phyloP scores from a whole-genome alignment of 495 filamentous ascomycete species.

The Podospora didyma region DNA sequence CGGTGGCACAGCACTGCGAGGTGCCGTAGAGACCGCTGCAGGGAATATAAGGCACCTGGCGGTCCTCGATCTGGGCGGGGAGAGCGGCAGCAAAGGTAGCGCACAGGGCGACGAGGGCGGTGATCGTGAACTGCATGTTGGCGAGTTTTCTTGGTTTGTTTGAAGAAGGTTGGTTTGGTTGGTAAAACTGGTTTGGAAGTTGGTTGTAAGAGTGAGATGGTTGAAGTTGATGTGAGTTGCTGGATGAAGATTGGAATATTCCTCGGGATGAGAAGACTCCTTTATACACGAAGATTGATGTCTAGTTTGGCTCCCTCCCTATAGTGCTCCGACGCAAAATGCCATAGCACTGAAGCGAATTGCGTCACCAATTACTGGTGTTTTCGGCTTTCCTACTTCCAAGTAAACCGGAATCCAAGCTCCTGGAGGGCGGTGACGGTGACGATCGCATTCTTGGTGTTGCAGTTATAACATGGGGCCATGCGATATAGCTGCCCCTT shows the following conservation, averaged over 20 bases:
- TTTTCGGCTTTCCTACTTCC: neutral
- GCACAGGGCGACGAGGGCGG: slow-evolving; percentile 23
- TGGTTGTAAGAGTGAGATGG: neutral
- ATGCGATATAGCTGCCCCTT: neutral
- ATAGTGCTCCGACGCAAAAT: neutral
- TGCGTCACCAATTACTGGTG: neutral
- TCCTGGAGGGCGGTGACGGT: neutral
- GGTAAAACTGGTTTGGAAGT: neutral
- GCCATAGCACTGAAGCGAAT: no score
- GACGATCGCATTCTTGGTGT: slow-evolving; percentile 1
- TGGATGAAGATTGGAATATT: no score
- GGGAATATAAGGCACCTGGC: slow-evolving; percentile 31
- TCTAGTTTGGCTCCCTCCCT: no score
- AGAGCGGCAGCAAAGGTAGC: slow-evolving; percentile 19
- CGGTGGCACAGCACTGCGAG: slow-evolving; percentile 40
- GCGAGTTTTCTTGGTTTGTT: neutral
- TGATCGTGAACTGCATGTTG: slow-evolving; percentile 27
- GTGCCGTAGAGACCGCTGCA: slow-evolving; percentile 40
- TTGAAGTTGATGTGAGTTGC: no score
- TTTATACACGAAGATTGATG: no score
- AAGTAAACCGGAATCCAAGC: neutral
- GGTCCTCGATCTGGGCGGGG: slow-evolving; percentile 23
- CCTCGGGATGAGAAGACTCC: no score
- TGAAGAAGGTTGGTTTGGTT: neutral
- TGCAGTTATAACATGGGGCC: neutral